Conservation (phyloP, 371 early-diverging fungal genomes). For the Mortierella sp. region DNA sequence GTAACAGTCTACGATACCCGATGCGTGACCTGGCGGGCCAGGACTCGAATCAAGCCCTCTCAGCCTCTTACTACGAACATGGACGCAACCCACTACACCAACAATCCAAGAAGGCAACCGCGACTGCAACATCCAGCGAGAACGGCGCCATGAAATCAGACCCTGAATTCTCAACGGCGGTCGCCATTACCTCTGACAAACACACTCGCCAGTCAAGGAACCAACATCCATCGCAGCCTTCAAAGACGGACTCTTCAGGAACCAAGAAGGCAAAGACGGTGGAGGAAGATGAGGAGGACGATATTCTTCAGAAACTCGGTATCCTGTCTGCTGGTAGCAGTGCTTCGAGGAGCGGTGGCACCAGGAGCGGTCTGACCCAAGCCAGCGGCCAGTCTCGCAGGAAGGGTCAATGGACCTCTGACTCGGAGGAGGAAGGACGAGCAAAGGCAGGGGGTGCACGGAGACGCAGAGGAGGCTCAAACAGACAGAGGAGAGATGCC, state of each 20-base stretch:
- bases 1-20: slow-evolving; percentile 41
- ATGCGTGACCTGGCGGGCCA: slow-evolving; percentile 50
- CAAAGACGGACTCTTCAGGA: slow-evolving; percentile 37
- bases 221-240: slow-evolving; percentile 23
- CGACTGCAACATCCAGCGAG: slow-evolving; percentile 20
- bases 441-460: not conserved
- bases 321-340: slow-evolving; percentile 27
- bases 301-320: slow-evolving; percentile 51
- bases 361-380: slow-evolving; percentile 31
- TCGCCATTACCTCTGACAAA: not conserved
- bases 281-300: slow-evolving; percentile 46
- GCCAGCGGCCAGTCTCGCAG: slow-evolving; percentile 42
- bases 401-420: slow-evolving; percentile 52
- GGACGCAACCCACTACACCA: slow-evolving; percentile 8
- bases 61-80: slow-evolving; percentile 35
- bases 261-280: slow-evolving; percentile 24
- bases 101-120: slow-evolving; percentile 4
- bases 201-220: slow-evolving; percentile 13
- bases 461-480: not conserved
- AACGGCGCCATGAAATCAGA: slow-evolving; percentile 8
- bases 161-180: slow-evolving; percentile 8
- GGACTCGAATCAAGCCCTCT: slow-evolving; percentile 42
- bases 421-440: slow-evolving; percentile 35
- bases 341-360: slow-evolving; percentile 26
- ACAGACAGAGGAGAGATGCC: not conserved